Evolutionary conservation across 768 basidiomycete genomes (phyloP), one percentile per base, ranked within the genome.

Genomic region (Glaciozyma martinii): DNA sequence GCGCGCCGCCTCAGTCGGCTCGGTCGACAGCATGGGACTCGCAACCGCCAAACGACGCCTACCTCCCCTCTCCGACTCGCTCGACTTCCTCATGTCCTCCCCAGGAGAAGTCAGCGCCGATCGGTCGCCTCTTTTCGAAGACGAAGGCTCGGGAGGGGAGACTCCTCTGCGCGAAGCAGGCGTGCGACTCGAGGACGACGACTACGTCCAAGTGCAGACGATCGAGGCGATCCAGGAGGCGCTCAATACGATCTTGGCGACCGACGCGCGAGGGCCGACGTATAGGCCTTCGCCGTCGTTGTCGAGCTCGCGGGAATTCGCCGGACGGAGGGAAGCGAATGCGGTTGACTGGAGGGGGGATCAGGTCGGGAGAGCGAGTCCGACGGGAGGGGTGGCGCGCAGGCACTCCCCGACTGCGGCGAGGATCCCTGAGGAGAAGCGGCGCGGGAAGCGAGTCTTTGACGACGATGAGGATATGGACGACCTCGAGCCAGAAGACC

Each of bases 181-280:
- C 12, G 65, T 9, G 21, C 42, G 27, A 1, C 12, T 12, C 25
- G 32, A 70, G 33, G 66, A 72, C 9, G 78, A 86, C 55, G 81
- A 85, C 56, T 84, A 83, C 55, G 87, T 78, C 23, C 79, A 94
- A 75, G 83, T 87, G 59, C 82, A 87, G 70, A 81, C 90, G 46
- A 95, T 98, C 84, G 90, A 92, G 72, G 93, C 94, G 4, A 95
- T 98, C 25, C 91, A 92, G 72, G 92, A 92, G 12, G 95, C 95
- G 6, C 79, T 99, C 67, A 92, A 89, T 15, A 90, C 94, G 74
- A 97, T 99, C 75, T 92, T 99, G 73, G 90, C 90, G 4, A 80
- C 87, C 47, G 89, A 94, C 85, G 63, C 63, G n/a, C 32, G 23
- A 2, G 43, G 47, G 2, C 43, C 29, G 19, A 25, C 30, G 6